Evolutionary conservation across 495 filamentous ascomycete genomes (phyloP), one percentile per base, ranked within the genome.

Genomic region (Penicillium argentinense): DNA sequence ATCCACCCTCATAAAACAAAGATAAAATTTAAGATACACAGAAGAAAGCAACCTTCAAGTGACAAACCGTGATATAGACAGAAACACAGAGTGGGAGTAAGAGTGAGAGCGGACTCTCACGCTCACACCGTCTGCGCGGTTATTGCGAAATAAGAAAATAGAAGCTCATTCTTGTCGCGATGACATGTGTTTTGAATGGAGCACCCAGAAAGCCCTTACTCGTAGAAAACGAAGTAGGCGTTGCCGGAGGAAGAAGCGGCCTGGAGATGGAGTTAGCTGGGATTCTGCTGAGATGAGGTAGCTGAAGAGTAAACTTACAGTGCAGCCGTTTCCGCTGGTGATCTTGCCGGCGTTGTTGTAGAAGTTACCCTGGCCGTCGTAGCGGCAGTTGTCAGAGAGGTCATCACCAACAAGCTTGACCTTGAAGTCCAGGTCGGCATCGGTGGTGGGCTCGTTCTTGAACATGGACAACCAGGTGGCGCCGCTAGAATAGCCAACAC

Each of bases 381-480:
- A 88, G 53, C 71, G 80, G 81, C 92, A 97, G 12, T 67, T 69
- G 28, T 79, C 83, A 49, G 69, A 80, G 18, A 87, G 68, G 57
- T 82, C 78, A 26, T 85, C 83, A 52, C 82, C 84, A 18, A 61
- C 46, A 45, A 95, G 83, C 56, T 83, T 79, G 49, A 95, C 81
- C 66, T 80, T 83, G 74, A 82, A 95, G 66, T 87, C 73, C 13
- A 93, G 80, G 24, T 69, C 67, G 21, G 66, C 73, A 26, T 81
- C 75, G 11, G 72, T 78, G 66, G 74, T 86, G 5, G 87, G 64
- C 65, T 80, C 82, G 60, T 83, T 88, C 49, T 79, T 79, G 76
- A 89, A 87, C 59, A 98, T 81, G 3, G 89, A 90, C 43, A 96
- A 69, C 76, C 80, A 98, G 26, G 87, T 95, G 60, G 85, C 83